phyloP scores from a whole-genome alignment of 2,329 filamentous ascomycete genomes.

The Cytospora leucostoma region DNA sequence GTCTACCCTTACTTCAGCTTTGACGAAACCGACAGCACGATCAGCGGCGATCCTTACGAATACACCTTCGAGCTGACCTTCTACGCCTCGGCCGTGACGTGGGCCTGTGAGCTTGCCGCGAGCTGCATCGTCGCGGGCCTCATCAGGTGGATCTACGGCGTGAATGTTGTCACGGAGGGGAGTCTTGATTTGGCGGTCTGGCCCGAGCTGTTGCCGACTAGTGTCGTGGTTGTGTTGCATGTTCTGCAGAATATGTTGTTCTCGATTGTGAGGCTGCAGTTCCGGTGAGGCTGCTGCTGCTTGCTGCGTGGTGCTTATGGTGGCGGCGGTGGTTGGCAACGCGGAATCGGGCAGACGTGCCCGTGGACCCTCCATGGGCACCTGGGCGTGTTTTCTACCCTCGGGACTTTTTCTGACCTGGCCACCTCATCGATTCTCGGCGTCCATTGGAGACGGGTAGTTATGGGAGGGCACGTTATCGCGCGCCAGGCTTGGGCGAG shows the following conservation, averaged over 20 bases:
- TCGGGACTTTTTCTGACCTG: background rate
- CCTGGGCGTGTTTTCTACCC: background rate
- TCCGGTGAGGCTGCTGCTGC: constrained; percentile 41
- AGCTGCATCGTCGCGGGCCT: constrained; percentile 61
- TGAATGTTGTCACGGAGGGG: constrained; percentile 65
- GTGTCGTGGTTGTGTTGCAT: constrained; percentile 66
- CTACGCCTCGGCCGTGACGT: constrained; percentile 63
- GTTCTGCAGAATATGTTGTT: constrained; percentile 74
- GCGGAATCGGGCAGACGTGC: background rate
- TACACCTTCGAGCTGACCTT: constrained; percentile 68
- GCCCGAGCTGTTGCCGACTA: constrained; percentile 68
- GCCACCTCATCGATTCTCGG: background rate
- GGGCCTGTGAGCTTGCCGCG: constrained; percentile 66
- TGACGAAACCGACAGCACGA: constrained; percentile 46
- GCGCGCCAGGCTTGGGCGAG: background rate
- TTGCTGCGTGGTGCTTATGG: background rate
- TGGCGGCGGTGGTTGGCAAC: background rate
- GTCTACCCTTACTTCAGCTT: constrained; percentile 72
- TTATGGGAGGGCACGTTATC: background rate
- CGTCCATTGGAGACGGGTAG: background rate
- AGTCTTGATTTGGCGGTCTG: constrained; percentile 65
- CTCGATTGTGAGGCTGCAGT: constrained; percentile 66
- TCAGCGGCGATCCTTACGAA: constrained; percentile 40
- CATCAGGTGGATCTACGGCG: constrained; percentile 58
- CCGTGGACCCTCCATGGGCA: background rate